A percentile compares a stretch with the other conserved stretches of the same genome.
These are phyloP conservation scores for Phaseolus lunatus DNA, from an alignment of 306 rosid genomes.

Conservation along the genomic window DNA sequence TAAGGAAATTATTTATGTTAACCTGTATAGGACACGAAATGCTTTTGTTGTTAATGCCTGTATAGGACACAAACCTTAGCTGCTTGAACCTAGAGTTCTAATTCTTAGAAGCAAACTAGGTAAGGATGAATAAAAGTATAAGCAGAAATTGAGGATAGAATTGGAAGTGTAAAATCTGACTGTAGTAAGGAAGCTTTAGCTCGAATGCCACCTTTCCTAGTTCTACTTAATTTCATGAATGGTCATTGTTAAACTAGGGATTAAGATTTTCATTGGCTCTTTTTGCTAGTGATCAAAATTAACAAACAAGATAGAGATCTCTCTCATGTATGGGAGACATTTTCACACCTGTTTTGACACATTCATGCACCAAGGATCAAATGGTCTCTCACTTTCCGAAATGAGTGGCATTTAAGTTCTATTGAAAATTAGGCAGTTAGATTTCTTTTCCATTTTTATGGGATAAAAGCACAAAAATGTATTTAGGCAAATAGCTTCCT, in stretches of 20 bases:
- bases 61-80: too few relatives aligned
- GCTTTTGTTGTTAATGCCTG: too few relatives aligned
- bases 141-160: neutral
- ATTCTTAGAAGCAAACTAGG: constrained; percentile 28
- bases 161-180: neutral
- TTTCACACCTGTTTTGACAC: neutral
- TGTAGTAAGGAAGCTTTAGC: constrained; percentile 20
- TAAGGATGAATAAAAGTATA: constrained; percentile 22
- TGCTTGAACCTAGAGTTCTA: constrained; percentile 23
- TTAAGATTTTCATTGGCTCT: constrained; percentile 22
- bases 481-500: neutral
- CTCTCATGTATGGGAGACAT: neutral
- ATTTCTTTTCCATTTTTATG: neutral
- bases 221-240: neutral
- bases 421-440: neutral
- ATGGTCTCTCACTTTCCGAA: neutral
- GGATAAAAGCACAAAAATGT: neutral
- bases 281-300: constrained; percentile 1
- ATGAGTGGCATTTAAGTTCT: neutral
- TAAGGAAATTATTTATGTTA: too few relatives aligned
- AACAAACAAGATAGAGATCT: neutral
- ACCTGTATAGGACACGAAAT: too few relatives aligned
- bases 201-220: neutral
- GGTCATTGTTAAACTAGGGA: neutral
- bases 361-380: neutral